A percentile compares a stretch with the other conserved stretches of the same genome.
Evolutionary conservation across 2,329 filamentous ascomycete species (phyloP).

Genomic region (Fusarium foetens): DNA sequence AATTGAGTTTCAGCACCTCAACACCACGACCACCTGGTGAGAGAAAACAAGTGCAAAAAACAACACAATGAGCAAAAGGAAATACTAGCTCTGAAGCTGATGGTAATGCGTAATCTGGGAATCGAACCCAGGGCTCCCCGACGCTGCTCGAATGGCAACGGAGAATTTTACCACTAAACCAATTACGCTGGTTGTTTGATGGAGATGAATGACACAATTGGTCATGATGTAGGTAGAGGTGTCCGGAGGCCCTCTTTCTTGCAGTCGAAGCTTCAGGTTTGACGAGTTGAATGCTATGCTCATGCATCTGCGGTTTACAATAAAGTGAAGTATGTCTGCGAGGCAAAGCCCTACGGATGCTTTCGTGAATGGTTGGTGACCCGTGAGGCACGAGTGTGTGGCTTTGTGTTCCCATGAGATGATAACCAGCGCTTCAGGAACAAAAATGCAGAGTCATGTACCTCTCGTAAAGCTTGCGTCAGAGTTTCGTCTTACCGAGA

Average conservation of each 20-base stretch:
- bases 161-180: conserved; percentile 42
- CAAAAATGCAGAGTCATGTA: neutral
- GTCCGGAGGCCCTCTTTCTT: accelerated
- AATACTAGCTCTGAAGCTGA: accelerated
- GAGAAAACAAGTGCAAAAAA: neutral
- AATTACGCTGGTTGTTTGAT: conserved; percentile 28
- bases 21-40: neutral
- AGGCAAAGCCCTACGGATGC: neutral
- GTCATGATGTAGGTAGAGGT: accelerated
- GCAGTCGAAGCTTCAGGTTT: accelerated
- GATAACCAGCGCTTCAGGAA: neutral
- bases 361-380: too few relatives aligned
- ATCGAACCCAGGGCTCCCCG: conserved; percentile 38
- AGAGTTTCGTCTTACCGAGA: accelerated
- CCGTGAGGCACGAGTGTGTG: neutral
- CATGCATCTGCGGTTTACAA: too few relatives aligned
- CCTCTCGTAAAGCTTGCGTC: neutral
- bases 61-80: neutral
- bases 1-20: neutral
- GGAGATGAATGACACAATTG: neutral
- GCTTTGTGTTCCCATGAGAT: neutral
- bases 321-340: accelerated
- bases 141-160: conserved; percentile 31
- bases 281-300: neutral
- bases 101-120: conserved; percentile 29